phyloP scores from a whole-genome alignment of 257 asterid genomes.

The Leptodermis oblonga region DNA sequence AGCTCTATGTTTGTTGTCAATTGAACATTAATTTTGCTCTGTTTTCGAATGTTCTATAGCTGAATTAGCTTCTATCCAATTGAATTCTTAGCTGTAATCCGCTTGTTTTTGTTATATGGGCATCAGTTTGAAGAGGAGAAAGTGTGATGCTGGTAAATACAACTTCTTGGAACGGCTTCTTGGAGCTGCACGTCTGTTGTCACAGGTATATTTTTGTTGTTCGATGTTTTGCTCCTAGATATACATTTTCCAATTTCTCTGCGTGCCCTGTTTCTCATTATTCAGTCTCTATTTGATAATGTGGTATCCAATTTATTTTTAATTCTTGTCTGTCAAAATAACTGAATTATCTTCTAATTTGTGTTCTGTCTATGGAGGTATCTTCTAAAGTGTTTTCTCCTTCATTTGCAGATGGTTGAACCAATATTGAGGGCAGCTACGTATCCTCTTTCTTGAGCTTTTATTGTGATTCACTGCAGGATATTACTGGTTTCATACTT shows the following conservation, averaged over 20 bases:
- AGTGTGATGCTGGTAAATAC: slow-evolving; percentile 42
- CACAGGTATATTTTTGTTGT: slow-evolving; percentile 39
- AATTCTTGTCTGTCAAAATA: background rate
- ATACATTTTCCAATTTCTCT: background rate
- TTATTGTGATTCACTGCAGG: background rate
- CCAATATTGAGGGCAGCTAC: slow-evolving; percentile 78
- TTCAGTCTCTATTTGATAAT: background rate
- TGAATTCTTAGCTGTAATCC: background rate
- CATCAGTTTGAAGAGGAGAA: slow-evolving; percentile 76
- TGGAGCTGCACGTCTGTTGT: slow-evolving; percentile 67
- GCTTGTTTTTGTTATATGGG: slow-evolving; percentile 5
- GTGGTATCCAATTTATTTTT: background rate
- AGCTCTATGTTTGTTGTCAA: background rate
- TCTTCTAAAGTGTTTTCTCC: slow-evolving; percentile 13
- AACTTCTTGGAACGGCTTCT: slow-evolving; percentile 79
- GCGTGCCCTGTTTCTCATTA: background rate
- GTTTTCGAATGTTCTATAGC: background rate
- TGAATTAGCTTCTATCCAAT: background rate
- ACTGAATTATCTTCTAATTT: slow-evolving; percentile 9
- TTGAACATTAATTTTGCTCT: background rate
- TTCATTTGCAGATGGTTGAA: slow-evolving; percentile 71
- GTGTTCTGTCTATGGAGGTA: slow-evolving; percentile 12
- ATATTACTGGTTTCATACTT: background rate
- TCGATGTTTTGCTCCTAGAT: background rate
- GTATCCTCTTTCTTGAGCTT: slow-evolving; percentile 52